Base-by-base conservation (phyloP, 2,329 filamentous ascomycete genomes). In the Lasiodiplodia theobromae region DNA sequence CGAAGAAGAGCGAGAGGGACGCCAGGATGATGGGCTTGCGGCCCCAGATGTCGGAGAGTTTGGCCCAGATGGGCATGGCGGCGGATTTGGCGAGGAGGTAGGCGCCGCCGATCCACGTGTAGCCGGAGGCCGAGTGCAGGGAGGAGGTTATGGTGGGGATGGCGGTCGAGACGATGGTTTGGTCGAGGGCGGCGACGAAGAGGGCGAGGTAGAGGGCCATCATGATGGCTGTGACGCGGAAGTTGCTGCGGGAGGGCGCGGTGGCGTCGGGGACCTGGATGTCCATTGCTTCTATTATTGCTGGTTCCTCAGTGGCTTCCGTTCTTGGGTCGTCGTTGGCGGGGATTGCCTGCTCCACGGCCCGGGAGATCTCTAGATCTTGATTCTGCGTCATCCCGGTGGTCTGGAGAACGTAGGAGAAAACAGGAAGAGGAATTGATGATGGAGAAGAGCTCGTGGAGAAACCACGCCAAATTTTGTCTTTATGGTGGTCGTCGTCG, bases 31-130 rank as follows among this genome's bases (percentile, higher is more conserved):
- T 85, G 2, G 81, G 79, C 70, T 88, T 88, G 3, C 86, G 81
- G n/a, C 86, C 86, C 83, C 85, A 88, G 49, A 88, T 88, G 71
- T 88, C 86, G 4, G 81, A 84, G 1, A 86, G 71, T 67, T 86
- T 87, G 6, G 89, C 90, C 91, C 91, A 94, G n/a, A 91, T 86
- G 0, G 91, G 90, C 0, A 86, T 87, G 2, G 85, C 85, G 0
- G 91, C 89, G 0, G 91, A 89, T 73, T 88, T 88, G 18, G 89
- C 89, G 12, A 94, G 86, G 3, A 93, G 82, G 77, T 91, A 94
- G 0, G 91, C 87, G 34, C 86, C 89, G 1, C 91, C 92, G 70
- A 95, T 91, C 92, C 92, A 94, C 16, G 89, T 88, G 78, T 93
- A 94, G 31, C 91, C 91, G 16, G 86, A 82, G 3, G 87, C 87